Evolutionary conservation across 352 stramenopile species (phyloP).

Genomic region (Globisporangium okanoganense): DNA sequence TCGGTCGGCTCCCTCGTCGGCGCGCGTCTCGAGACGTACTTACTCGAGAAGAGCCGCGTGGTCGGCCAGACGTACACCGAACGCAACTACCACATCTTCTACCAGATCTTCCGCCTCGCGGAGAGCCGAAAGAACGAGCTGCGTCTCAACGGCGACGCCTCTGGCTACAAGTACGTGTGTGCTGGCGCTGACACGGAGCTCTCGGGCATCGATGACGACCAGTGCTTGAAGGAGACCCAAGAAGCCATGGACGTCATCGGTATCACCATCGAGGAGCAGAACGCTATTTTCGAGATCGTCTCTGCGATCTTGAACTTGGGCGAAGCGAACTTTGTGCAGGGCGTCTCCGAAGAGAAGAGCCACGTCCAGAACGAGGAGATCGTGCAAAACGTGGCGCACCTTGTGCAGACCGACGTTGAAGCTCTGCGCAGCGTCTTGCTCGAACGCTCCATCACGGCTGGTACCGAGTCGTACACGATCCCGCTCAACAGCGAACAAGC

Average conservation of each 20-base stretch:
- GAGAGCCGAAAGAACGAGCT: conserved; percentile 45
- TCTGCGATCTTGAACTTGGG: conserved; percentile 96
- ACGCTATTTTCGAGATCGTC: conserved; percentile 93
- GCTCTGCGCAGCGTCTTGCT: conserved; percentile 88
- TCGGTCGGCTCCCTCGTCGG: conserved; percentile 52
- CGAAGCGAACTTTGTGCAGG: conserved; percentile 90
- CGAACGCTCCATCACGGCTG: conserved; percentile 89
- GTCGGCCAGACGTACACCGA: conserved; percentile 88
- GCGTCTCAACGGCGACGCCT: conserved; percentile 50
- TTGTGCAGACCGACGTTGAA: conserved; percentile 58
- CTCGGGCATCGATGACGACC: conserved; percentile 61
- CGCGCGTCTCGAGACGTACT: conserved; percentile 87
- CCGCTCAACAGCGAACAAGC: conserved; percentile 87
- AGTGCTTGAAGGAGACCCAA: conserved; percentile 81
- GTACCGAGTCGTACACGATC: conserved; percentile 92
- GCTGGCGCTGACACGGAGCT: conserved; percentile 48
- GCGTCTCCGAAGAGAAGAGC: conserved; percentile 45
- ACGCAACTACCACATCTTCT: conserved; percentile 99
- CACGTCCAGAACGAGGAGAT: conserved; percentile 56
- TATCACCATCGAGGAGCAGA: conserved; percentile 84
- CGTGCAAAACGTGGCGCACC: conserved; percentile 47
- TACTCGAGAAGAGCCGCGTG: conserved; percentile 96
- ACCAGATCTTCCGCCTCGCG: conserved; percentile 87
- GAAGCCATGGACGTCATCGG: conserved; percentile 89
- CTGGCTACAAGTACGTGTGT: conserved; percentile 79